Evolutionary conservation across 1,284 basidiomycete genomes (phyloP).

Genomic region (Cutaneotrichosporon mucoides): DNA sequence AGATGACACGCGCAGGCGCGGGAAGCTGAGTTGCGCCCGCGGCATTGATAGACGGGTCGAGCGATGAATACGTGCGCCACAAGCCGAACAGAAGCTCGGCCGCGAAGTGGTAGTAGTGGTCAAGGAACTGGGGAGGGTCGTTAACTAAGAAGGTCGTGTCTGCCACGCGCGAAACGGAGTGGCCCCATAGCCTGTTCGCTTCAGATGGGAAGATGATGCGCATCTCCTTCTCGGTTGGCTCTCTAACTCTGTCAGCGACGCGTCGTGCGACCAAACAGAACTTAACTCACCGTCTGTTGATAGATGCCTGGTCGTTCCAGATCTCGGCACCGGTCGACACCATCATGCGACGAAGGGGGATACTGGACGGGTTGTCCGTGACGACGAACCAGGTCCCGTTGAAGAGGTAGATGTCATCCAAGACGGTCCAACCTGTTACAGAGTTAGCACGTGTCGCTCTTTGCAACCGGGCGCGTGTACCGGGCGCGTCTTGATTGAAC

Average conservation of each 20-base stretch:
- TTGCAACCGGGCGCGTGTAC: not conserved
- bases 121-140: constrained; percentile 75
- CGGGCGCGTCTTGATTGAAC: constrained; percentile 9
- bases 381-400: constrained; percentile 52
- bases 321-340: constrained; percentile 50
- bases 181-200: constrained; percentile 65
- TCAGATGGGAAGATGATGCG: constrained; percentile 65
- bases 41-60: constrained; percentile 64
- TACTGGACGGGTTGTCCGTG: constrained; percentile 46
- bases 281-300: constrained; percentile 40
- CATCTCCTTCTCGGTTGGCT: constrained; percentile 72
- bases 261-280: not conserved
- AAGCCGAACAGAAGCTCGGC: constrained; percentile 84
- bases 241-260: constrained; percentile 24
- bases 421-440: constrained; percentile 64
- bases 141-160: constrained; percentile 59
- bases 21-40: constrained; percentile 63
- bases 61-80: constrained; percentile 77
- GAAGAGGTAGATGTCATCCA: constrained; percentile 59
- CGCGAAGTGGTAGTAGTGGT: constrained; percentile 59
- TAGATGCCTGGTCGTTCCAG: constrained; percentile 50
- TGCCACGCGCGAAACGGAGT: constrained; percentile 42
- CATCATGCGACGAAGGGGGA: constrained; percentile 50
- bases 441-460: not conserved
- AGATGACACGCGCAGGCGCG: constrained; percentile 66